Conservation (phyloP, 176 grass and related monocot genomes). For the Melocanna baccifera region DNA sequence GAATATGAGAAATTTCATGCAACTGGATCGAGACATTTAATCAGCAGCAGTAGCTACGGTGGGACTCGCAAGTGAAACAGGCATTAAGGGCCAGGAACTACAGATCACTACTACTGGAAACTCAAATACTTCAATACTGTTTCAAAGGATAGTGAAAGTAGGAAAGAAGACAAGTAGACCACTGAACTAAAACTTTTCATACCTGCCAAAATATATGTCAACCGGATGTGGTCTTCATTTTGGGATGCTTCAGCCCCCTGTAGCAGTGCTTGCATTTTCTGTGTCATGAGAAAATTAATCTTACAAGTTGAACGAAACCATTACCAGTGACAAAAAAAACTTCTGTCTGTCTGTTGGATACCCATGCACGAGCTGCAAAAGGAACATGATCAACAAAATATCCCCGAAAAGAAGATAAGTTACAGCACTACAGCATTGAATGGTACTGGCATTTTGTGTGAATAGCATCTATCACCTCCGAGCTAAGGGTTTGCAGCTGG, state of each 20-base stretch:
- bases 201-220: slow-evolving; percentile 27
- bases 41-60: background rate
- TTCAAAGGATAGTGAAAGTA: background rate
- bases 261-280: slow-evolving; percentile 24
- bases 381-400: background rate
- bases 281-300: background rate
- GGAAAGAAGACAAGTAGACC: background rate
- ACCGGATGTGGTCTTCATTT: background rate
- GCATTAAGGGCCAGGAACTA: slow-evolving; percentile 2
- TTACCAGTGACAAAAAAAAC: background rate
- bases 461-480: slow-evolving; percentile 4
- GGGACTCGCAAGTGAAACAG: background rate
- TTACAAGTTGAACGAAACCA: background rate
- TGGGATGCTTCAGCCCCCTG: background rate
- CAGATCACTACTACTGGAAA: background rate
- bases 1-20: background rate
- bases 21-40: background rate
- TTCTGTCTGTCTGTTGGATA: background rate
- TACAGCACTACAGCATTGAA: background rate
- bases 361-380: background rate
- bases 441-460: background rate
- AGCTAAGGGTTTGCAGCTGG: background rate
- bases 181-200: background rate
- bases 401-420: background rate
- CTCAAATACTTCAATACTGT: background rate